Evolutionary conservation across 345 rosid species (phyloP), one percentile per base, ranked within the genome.

Genomic region (Eucalyptus curtisii): DNA sequence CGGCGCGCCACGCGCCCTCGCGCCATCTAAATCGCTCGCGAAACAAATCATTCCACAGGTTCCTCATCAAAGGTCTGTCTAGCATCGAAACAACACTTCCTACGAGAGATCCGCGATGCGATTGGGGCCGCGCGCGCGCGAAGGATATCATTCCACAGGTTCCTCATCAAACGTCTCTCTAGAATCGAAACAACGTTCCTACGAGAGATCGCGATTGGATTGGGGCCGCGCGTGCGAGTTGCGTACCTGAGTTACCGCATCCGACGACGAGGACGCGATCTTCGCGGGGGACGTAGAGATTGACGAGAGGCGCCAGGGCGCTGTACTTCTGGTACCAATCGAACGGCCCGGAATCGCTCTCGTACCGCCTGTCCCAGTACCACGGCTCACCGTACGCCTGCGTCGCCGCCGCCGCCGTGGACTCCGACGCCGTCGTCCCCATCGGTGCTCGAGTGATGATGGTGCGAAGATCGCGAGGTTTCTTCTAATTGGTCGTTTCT

Each of bases 261-360:
- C 99, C 99, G 86, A 95, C 92, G 90, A 96, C 94, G 91, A 97
- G 97, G 92, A 93, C 82, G 52, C 93, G 95, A 6, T 90, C 92
- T 71, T 86, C 89, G 91, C 92, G 96, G 45, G 99, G 95, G 86
- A 92, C 82, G 91, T 95, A 97, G 89, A 95, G 96, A 82, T 92
- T 92, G 92, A 96, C 91, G 92, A 97, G 96, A 89, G 99, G 98
- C 89, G 98, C 93, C 59, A 97, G 91, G 55, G 98, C 90, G 27
- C 94, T 88, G 90, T 97, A 97, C 89, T 95, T 97, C 90, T 97
- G 98, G 90, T 96, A 97, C 99, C 99, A 97, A 90, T 97, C 99
- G 89, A 97, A 96, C 22, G 98, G 93, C 47, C 92, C 95, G 49
- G 96, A 90, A 93, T 97, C 99, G 88, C 90, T 91, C 48, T 93